Conservation (phyloP, 1,284 basidiomycete species). For the Caloboletus firmus region DNA sequence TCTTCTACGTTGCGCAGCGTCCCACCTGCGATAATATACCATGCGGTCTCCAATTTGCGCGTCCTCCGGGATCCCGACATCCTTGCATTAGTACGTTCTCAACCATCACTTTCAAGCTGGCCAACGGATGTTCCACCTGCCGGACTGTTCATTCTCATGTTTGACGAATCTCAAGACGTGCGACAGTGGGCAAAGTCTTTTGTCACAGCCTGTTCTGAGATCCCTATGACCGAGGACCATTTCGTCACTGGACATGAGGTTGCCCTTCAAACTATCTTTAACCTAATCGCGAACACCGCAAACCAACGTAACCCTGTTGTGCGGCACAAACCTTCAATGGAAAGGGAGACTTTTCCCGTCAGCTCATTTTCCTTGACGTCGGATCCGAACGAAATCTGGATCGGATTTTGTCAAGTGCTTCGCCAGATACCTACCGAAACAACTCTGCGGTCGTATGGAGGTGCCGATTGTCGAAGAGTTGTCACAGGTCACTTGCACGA, state of each 20-base stretch:
- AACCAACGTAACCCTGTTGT: neutral
- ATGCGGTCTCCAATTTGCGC: slow-evolving; percentile 64
- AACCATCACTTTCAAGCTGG: slow-evolving; percentile 50
- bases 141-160: slow-evolving; percentile 59
- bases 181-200: slow-evolving; percentile 62
- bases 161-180: slow-evolving; percentile 49
- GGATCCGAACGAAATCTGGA: slow-evolving; percentile 53
- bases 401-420: slow-evolving; percentile 48
- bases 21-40: slow-evolving; percentile 57
- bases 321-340: slow-evolving; percentile 2
- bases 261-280: slow-evolving; percentile 43
- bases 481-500: slow-evolving; percentile 65
- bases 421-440: slow-evolving; percentile 53
- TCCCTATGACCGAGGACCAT: slow-evolving; percentile 48
- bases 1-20: slow-evolving; percentile 33
- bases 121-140: slow-evolving; percentile 57
- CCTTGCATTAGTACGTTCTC: slow-evolving; percentile 43
- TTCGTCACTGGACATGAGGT: slow-evolving; percentile 48
- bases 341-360: slow-evolving; percentile 4
- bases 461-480: slow-evolving; percentile 49
- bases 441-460: slow-evolving; percentile 39
- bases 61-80: slow-evolving; percentile 57
- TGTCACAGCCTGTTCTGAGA: slow-evolving; percentile 33
- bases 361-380: slow-evolving; percentile 34
- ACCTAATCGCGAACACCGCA: slow-evolving; percentile 19